Evolutionary conservation across 2,329 filamentous ascomycete species (phyloP).

Genomic region (Huntiella decipiens): DNA sequence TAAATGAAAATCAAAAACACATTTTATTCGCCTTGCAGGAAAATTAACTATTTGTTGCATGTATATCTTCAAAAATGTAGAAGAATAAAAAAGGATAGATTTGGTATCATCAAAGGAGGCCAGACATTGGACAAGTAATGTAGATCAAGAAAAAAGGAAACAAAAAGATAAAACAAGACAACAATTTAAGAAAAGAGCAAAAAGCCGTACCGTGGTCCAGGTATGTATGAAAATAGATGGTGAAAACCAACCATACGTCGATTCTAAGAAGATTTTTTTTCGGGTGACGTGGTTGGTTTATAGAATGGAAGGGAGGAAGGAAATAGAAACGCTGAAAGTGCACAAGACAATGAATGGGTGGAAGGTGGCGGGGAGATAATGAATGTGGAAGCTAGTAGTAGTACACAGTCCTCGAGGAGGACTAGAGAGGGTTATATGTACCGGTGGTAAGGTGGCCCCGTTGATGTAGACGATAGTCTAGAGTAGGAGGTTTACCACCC

Average conservation of each 20-base stretch:
- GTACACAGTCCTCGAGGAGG: too few species aligned
- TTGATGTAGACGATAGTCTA: neutral
- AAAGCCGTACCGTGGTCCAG: constrained; percentile 2
- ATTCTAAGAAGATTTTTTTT: too few species aligned
- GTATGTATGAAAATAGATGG: too few species aligned
- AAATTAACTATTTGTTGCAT: neutral
- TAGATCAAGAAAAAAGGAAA: neutral
- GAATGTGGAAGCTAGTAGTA: too few species aligned
- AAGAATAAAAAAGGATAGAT: neutral
- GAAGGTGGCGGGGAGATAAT: too few species aligned
- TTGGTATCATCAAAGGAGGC: too few species aligned
- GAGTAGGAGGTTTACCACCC: constrained; percentile 19
- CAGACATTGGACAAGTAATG: neutral
- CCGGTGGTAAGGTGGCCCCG: neutral
- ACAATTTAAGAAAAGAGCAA: neutral
- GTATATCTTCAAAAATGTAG: neutral
- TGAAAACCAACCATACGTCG: too few species aligned
- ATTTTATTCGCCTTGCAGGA: too few species aligned
- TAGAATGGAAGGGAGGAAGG: neutral
- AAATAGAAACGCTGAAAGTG: neutral
- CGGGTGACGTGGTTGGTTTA: neutral
- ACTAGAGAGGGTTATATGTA: too few species aligned
- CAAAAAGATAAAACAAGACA: neutral
- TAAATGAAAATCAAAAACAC: neutral
- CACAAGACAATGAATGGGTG: too few species aligned